These are phyloP conservation scores for Hypoxylon crocopeplum DNA, from an alignment of 495 filamentous ascomycete species.

Conservation along the genomic window DNA sequence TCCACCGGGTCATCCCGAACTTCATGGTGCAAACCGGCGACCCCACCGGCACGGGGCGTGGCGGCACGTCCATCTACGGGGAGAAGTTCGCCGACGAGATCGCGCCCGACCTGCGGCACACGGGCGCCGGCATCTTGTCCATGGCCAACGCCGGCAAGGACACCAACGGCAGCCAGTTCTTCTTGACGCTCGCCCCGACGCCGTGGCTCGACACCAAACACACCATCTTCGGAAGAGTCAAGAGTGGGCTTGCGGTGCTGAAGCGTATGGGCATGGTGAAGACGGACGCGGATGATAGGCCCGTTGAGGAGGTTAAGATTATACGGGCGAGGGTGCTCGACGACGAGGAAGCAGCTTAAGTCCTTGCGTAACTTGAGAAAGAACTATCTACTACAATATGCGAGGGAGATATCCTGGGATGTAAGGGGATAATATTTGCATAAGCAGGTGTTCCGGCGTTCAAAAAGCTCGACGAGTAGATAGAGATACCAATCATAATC, in stretches of 20 bases:
- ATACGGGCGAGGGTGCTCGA: slow-evolving; percentile 71
- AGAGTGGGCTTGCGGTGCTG: slow-evolving; percentile 80
- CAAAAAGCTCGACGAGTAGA: slow-evolving; percentile 6
- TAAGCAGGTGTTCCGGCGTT: slow-evolving; percentile 14
- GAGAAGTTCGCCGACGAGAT: slow-evolving; percentile 97
- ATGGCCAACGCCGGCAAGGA: slow-evolving; percentile 97
- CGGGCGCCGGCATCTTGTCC: slow-evolving; percentile 88
- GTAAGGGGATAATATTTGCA: slow-evolving; percentile 4
- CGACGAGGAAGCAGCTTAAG: slow-evolving; percentile 38
- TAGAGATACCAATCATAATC: slow-evolving; percentile 30
- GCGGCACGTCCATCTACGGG: slow-evolving; percentile 89
- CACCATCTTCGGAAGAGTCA: slow-evolving; percentile 95
- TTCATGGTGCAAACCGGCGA: slow-evolving; percentile 99
- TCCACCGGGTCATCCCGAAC: slow-evolving; percentile 94
- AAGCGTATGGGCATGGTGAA: slow-evolving; percentile 91
- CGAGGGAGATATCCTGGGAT: background rate
- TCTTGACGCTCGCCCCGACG: slow-evolving; percentile 92
- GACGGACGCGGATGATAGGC: slow-evolving; percentile 80
- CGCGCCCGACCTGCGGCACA: slow-evolving; percentile 76
- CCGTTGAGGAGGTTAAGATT: slow-evolving; percentile 84
- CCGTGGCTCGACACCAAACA: slow-evolving; percentile 98
- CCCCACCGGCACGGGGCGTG: slow-evolving; percentile 93
- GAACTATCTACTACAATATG: background rate
- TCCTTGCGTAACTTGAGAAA: background rate
- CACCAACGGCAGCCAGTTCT: slow-evolving; percentile 89